A percentile compares a stretch with the other conserved stretches of the same genome.
phyloP scores from a whole-genome alignment of 257 asterid species.

The Rubia yunnanensis region DNA sequence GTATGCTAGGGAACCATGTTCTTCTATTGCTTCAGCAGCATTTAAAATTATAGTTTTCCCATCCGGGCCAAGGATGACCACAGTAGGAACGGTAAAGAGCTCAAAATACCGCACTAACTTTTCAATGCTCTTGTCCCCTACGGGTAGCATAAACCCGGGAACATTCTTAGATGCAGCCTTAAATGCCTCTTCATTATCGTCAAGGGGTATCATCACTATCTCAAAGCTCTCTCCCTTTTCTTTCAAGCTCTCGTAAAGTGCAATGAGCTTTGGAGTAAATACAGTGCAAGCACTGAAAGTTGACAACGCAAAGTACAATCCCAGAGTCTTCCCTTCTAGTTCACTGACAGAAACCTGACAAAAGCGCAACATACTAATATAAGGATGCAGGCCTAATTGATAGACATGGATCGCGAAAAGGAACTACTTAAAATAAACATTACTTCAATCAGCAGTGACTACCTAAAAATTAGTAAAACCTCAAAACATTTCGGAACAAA shows the following conservation, averaged over 20 bases:
- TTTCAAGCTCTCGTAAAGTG: constrained; percentile 44
- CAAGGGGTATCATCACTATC: constrained; percentile 80
- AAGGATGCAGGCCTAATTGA: neutral
- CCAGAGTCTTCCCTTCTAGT: constrained; percentile 75
- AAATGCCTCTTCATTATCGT: constrained; percentile 46
- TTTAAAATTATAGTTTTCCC: constrained; percentile 77
- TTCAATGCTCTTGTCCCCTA: constrained; percentile 38
- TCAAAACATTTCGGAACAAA: neutral
- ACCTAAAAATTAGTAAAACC: neutral
- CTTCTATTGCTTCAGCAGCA: constrained; percentile 67
- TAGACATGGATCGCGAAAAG: neutral
- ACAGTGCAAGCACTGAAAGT: constrained; percentile 23
- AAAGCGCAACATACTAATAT: constrained; percentile 4
- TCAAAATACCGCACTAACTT: constrained; percentile 64
- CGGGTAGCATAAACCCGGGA: constrained; percentile 76
- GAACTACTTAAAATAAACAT: neutral
- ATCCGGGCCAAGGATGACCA: constrained; percentile 69
- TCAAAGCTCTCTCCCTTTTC: constrained; percentile 48
- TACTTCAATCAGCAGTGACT: too few species aligned
- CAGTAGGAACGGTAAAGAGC: constrained; percentile 48
- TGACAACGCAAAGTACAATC: constrained; percentile 48
- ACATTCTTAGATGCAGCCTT: constrained; percentile 33
- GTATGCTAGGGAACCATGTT: constrained; percentile 55
- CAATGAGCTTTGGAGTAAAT: constrained; percentile 46
- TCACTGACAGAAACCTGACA: constrained; percentile 56